Conservation (phyloP, 2,329 filamentous ascomycete genomes). For the Exophiala phaeomuriformis region DNA sequence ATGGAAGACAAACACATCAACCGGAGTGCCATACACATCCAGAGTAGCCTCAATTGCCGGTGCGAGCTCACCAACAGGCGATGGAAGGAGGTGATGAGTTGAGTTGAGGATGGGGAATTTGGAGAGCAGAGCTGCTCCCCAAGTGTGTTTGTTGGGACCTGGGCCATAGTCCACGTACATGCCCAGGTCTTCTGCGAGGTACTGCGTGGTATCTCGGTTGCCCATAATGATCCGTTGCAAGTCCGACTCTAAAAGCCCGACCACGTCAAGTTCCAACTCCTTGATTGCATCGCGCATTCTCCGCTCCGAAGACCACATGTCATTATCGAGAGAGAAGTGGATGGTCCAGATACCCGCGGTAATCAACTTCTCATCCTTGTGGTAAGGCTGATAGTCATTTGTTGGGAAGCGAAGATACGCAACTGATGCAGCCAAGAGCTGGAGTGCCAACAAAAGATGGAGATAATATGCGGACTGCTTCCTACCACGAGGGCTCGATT, state of each 20-base stretch:
- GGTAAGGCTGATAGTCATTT: conserved; percentile 86
- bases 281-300: conserved; percentile 86
- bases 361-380: conserved; percentile 75
- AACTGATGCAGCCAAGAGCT: conserved; percentile 69
- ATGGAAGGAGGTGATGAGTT: conserved; percentile 89
- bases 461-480: conserved; percentile 60
- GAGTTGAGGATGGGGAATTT: conserved; percentile 98
- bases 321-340: conserved; percentile 94
- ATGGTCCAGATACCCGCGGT: conserved; percentile 98
- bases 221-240: conserved; percentile 98
- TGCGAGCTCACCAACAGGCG: conserved; percentile 86
- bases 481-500: conserved; percentile 36
- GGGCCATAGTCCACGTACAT: conserved; percentile 99
- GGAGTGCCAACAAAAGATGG: conserved; percentile 65
- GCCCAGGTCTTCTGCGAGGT: conserved; percentile 87
- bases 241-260: conserved; percentile 90
- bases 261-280: conserved; percentile 92
- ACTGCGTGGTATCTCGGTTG: conserved; percentile 92
- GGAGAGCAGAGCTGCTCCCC: conserved; percentile 85
- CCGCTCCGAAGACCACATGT: conserved; percentile 96
- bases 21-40: conserved; percentile 77
- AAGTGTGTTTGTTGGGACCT: conserved; percentile 97
- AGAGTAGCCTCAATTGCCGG: conserved; percentile 96
- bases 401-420: conserved; percentile 88
- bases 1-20: conserved; percentile 97